Conservation (phyloP, 148 eudicot species). For the Spergularia marina region DNA sequence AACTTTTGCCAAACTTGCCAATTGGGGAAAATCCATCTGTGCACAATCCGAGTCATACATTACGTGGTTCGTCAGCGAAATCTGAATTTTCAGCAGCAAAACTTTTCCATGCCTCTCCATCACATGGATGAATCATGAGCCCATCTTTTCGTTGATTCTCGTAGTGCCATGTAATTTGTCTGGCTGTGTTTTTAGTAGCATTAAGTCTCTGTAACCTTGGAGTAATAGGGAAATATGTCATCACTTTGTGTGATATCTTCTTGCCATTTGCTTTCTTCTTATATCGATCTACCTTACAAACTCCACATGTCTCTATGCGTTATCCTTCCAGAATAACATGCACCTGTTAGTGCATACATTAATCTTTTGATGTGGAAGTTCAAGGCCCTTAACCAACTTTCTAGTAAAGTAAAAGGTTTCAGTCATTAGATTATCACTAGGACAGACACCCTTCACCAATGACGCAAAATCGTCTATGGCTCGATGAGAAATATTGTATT, state of each 20-base stretch:
- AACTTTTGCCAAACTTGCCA: not conserved
- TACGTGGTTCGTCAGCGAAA: not conserved
- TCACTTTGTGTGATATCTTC: not conserved
- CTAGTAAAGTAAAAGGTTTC: not conserved
- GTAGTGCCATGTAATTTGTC: not conserved
- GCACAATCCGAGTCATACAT: not conserved
- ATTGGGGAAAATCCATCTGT: not conserved
- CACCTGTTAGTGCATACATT: not conserved
- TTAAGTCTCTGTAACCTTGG: not conserved
- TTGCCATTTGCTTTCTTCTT: not conserved
- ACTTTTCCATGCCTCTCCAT: not conserved
- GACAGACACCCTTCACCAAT: not conserved
- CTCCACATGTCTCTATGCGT: not conserved
- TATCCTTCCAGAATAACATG: not conserved
- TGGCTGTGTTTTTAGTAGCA: not conserved
- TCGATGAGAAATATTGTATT: not conserved
- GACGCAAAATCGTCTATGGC: not conserved
- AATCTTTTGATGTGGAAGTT: not conserved
- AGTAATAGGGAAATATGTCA: not conserved
- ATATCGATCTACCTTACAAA: not conserved
- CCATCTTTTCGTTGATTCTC: not conserved
- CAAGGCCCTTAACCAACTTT: not conserved
- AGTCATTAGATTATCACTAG: not conserved
- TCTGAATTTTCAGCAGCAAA: not conserved
- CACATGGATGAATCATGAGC: not conserved